Conservation (phyloP, 148 eudicot genomes). For the Rhododendron mucronatum region DNA sequence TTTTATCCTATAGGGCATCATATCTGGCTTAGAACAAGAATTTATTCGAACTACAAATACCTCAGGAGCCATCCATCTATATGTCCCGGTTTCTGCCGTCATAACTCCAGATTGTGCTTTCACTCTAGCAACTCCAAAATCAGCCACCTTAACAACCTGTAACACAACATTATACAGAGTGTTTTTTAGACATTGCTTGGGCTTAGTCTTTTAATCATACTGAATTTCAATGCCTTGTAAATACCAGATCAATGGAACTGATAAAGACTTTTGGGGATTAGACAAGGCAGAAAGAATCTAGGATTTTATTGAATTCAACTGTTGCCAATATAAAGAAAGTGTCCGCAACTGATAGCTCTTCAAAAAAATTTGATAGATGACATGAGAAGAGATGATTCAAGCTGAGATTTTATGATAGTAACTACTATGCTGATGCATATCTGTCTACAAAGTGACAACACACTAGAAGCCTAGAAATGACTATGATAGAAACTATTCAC, state of each 20-base stretch:
- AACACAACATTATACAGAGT: not conserved
- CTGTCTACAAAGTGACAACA: not conserved
- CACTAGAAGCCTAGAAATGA: not conserved
- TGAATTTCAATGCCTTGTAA: not conserved
- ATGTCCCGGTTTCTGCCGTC: constrained; percentile 99
- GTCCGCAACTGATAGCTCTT: not conserved
- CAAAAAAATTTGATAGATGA: not conserved
- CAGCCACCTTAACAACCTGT: constrained; percentile 97
- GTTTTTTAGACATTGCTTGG: not conserved
- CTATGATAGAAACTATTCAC: not conserved
- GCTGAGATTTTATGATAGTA: not conserved
- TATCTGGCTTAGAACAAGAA: not conserved
- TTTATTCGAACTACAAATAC: constrained; percentile 19
- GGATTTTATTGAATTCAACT: not conserved
- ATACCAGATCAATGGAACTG: not conserved
- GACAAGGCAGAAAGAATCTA: not conserved
- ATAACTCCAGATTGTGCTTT: constrained; percentile 89
- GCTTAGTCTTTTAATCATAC: not conserved
- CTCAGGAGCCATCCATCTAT: constrained; percentile 99
- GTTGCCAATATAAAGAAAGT: not conserved
- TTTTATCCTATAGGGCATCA: not conserved
- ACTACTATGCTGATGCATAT: not conserved
- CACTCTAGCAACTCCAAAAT: constrained; percentile 99
- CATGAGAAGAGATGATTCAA: not conserved
- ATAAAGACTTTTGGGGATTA: not conserved